Percentiles rank a stretch among this genome's conserved stretches.
Conservation (phyloP, 495 filamentous ascomycete genomes). For the Coniosporium apollinis region DNA sequence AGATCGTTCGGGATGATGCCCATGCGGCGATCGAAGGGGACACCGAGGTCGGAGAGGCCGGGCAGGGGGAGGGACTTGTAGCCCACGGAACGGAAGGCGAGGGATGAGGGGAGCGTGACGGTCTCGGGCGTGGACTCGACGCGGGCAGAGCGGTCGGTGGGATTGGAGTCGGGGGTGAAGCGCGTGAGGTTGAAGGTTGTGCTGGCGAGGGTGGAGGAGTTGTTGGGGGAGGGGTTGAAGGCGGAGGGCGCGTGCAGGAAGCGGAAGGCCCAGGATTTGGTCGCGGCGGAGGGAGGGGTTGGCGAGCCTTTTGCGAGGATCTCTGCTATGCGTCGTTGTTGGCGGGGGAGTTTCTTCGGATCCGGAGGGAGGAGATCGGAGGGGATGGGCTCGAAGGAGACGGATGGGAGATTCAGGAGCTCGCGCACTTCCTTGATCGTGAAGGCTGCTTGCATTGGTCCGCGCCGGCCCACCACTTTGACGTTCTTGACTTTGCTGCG, state of each 20-base stretch:
- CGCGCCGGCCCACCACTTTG: conserved; percentile 69
- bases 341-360: conserved; percentile 47
- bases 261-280: conserved; percentile 65
- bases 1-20: conserved; percentile 80
- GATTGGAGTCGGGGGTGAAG: conserved; percentile 27
- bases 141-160: conserved; percentile 35
- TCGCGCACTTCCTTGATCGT: conserved; percentile 90
- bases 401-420: conserved; percentile 56
- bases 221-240: conserved; percentile 37
- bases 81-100: conserved; percentile 83
- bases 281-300: conserved; percentile 26
- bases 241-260: conserved; percentile 61
- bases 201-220: conserved; percentile 33
- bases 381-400: conserved; percentile 56
- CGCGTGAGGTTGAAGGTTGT: conserved; percentile 52
- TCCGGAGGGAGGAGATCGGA: conserved; percentile 40
- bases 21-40: conserved; percentile 54
- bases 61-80: conserved; percentile 68
- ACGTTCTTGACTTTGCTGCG: conserved; percentile 66
- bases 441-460: conserved; percentile 79
- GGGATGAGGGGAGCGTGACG: conserved; percentile 33
- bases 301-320: conserved; percentile 58
- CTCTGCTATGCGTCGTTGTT: conserved; percentile 60
- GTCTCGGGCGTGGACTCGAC: conserved; percentile 31
- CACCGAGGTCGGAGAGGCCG: conserved; percentile 57